Evolutionary conservation across 164 flowering plant species (phyloP), one percentile per base, ranked within the genome.

Genomic region (Echeveria elegans): DNA sequence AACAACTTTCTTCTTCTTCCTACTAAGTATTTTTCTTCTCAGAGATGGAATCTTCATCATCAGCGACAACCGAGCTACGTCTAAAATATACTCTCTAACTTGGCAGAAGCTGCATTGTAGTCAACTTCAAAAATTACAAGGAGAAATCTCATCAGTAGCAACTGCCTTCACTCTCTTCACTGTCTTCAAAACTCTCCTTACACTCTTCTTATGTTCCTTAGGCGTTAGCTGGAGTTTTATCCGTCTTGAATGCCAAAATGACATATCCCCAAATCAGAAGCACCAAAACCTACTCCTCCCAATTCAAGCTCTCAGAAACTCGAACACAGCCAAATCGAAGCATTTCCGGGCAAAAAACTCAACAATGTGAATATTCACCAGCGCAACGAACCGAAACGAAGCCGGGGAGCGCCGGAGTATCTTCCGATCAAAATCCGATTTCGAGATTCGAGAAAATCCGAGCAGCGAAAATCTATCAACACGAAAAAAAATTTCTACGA

Each of bases 31-130:
- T 78, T 69, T 62, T 74, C 38, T 38, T 64, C 26, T 28, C 62
- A 37, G 64, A 64, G 60, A 69, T 75, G 5, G 66, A 58, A 52
- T 81, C 81, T 60, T 80, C 84, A 16, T 37, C 77, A 63, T 79
- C 87, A 24, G 84, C 76, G 56, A 71, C 60, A 66, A 70, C 78
- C n/a, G 85, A 82, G 72, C 90, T 87, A 31, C 80, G 88, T 77
- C 87, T 89, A 76, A 76, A 94, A 32, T n/a, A 94, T 75, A 31
- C 68, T 83, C 78, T 91, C 96, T 38, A 94, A 92, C 68, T 83
- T 84, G 28, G 86, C 96, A 1, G 96, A 97, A n/a, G 94, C 99
- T 75, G 86, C 97, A 76, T 81, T 82, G 66, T 86, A 88, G 72
- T 94, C 96, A 74, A 91, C 67, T 23, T 87, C 96, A 65, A 72